Evolutionary conservation across 345 rosid species (phyloP).

Genomic region (Salix exigua): DNA sequence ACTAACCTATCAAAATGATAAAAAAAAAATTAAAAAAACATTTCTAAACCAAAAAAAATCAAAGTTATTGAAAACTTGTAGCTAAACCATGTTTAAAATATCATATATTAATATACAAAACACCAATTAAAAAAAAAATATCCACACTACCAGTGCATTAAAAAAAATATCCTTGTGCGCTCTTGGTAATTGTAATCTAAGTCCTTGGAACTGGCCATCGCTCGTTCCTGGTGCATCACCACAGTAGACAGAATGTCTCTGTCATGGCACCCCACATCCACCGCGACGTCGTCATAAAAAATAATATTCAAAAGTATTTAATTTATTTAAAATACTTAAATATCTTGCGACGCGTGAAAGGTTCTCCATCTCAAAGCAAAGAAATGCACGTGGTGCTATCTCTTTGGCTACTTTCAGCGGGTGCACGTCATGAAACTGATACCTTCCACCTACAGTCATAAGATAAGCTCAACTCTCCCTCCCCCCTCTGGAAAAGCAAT

Average conservation of each 20-base stretch:
- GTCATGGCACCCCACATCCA: not conserved
- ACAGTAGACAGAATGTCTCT: not conserved
- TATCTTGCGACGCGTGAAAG: not conserved
- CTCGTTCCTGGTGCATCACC: not conserved
- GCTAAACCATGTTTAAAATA: no score
- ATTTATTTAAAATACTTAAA: not conserved
- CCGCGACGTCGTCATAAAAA: conserved; percentile 8
- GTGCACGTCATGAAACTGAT: not conserved
- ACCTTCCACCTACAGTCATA: conserved; percentile 8
- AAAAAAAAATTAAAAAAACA: no score
- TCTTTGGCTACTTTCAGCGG: conserved; percentile 15
- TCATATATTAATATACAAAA: no score
- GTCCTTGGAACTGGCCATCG: not conserved
- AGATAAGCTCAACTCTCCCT: conserved; percentile 16
- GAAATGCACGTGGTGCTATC: conserved; percentile 7
- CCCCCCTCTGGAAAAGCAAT: not conserved
- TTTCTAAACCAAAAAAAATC: no score
- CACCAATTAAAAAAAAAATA: no score
- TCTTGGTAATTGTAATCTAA: not conserved
- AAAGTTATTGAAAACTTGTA: no score
- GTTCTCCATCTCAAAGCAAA: not conserved
- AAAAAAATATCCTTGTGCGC: no score
- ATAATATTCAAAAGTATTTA: not conserved
- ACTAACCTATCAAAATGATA: no score
- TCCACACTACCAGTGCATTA: no score